Percentiles rank a stretch among this genome's conserved stretches.
These are phyloP conservation scores for Cryphonectria carpinicola DNA, from an alignment of 2,329 filamentous ascomycete species.

Conservation along the genomic window DNA sequence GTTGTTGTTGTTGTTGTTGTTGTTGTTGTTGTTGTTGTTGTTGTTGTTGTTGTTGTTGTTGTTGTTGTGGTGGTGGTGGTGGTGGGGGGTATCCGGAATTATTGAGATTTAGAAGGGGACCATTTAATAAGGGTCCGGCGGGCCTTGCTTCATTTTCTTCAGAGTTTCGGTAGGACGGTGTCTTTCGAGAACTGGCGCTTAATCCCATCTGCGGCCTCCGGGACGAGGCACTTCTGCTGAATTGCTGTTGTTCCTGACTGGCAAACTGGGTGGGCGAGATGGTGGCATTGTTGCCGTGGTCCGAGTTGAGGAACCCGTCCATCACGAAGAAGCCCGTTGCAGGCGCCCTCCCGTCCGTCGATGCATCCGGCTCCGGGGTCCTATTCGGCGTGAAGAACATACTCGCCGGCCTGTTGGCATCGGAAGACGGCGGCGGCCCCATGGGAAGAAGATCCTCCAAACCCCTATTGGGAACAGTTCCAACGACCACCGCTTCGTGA, in stretches of 20 bases:
- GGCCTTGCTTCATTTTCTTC: not conserved
- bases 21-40: no score
- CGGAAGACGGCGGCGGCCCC: not conserved
- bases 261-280: not conserved
- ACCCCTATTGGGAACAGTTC: not conserved
- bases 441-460: constrained; percentile 3
- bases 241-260: not conserved
- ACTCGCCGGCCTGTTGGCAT: constrained; percentile 2
- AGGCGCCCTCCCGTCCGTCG: not conserved
- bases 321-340: constrained; percentile 20
- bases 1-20: no score
- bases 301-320: constrained; percentile 19
- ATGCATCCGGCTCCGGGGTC: constrained; percentile 3
- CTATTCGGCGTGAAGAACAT: constrained; percentile 9
- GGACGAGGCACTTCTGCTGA: not conserved
- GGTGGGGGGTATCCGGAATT: not conserved
- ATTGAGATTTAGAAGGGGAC: not conserved
- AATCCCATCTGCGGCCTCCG: not conserved
- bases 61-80: not conserved
- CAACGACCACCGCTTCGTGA: not conserved
- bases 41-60: no score
- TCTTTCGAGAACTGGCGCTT: not conserved
- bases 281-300: constrained; percentile 6
- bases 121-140: not conserved
- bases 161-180: not conserved